These are phyloP conservation scores for Alternaria atra DNA, from an alignment of 2,329 filamentous ascomycete species.

Conservation along the genomic window DNA sequence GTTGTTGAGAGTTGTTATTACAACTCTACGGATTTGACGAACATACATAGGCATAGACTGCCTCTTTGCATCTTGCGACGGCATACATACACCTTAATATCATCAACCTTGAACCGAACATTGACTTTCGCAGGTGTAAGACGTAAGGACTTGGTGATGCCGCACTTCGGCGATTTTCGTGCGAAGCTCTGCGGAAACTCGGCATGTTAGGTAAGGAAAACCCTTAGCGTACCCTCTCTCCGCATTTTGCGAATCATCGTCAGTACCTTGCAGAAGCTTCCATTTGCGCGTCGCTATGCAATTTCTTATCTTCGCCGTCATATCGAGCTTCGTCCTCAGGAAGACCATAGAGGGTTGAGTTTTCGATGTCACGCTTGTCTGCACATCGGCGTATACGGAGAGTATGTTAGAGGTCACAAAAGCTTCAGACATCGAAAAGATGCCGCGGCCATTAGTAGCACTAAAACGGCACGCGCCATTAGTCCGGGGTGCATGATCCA, in stretches of 20 bases:
- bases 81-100: neutral
- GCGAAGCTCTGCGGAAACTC: conserved; percentile 15
- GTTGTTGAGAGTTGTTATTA: neutral
- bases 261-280: neutral
- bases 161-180: conserved; percentile 19
- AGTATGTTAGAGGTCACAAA: neutral
- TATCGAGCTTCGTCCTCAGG: neutral
- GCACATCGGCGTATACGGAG: neutral
- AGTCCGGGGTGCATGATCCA: conserved; percentile 34
- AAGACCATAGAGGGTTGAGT: neutral
- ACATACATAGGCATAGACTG: neutral
- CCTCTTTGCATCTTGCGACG: neutral
- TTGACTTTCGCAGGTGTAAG: neutral
- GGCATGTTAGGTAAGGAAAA: conserved; percentile 18
- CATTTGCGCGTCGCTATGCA: neutral
- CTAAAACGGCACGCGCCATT: conserved; percentile 16
- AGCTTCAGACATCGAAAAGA: neutral
- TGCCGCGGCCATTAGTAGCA: conserved; percentile 8
- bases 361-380: neutral
- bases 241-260: conserved; percentile 7
- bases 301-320: neutral
- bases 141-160: neutral
- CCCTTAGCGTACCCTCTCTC: neutral
- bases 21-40: neutral
- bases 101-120: neutral